phyloP scores from a whole-genome alignment of 1,139 yeast genomes.

The Zygotorulaspora mrakii region DNA sequence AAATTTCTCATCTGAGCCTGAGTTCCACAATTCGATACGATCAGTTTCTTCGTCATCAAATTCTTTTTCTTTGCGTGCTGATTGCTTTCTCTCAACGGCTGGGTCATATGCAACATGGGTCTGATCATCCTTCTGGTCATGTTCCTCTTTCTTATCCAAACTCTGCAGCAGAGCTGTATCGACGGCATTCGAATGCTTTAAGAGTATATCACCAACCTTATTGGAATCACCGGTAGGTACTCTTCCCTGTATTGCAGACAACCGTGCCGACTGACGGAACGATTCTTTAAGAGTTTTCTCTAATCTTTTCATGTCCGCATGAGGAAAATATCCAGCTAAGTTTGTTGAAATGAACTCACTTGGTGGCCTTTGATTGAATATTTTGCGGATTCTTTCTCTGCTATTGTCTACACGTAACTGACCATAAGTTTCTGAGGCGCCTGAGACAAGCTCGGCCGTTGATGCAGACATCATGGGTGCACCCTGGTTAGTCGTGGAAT shows the following conservation, averaged over 20 bases:
- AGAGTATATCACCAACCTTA: conserved; percentile 61
- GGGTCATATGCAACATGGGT: conserved; percentile 40
- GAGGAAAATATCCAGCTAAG: conserved; percentile 88
- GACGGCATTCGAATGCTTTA: conserved; percentile 55
- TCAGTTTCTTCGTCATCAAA: conserved; percentile 14
- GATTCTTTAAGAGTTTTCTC: conserved; percentile 82
- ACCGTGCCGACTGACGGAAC: conserved; percentile 66
- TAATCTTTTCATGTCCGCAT: conserved; percentile 65
- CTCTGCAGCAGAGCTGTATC: conserved; percentile 49
- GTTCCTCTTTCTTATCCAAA: conserved; percentile 20
- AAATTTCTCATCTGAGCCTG: conserved; percentile 42
- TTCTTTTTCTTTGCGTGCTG: conserved; percentile 27
- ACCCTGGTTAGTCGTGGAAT: conserved; percentile 4
- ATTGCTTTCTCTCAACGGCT: conserved; percentile 21
- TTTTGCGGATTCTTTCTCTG: conserved; percentile 44
- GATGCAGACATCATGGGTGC: conserved; percentile 4
- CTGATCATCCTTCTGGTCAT: conserved; percentile 14
- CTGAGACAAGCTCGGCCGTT: conserved; percentile 1
- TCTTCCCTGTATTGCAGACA: conserved; percentile 37
- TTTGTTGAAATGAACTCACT: conserved; percentile 88
- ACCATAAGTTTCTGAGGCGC: background rate
- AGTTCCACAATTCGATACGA: conserved; percentile 49
- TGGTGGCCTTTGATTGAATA: conserved; percentile 90
- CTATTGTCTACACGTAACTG: conserved; percentile 22
- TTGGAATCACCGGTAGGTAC: conserved; percentile 28